Percentiles rank a stretch among this genome's conserved stretches.
phyloP scores from a whole-genome alignment of 495 filamentous ascomycete genomes.

The Amniculicola lignicola region DNA sequence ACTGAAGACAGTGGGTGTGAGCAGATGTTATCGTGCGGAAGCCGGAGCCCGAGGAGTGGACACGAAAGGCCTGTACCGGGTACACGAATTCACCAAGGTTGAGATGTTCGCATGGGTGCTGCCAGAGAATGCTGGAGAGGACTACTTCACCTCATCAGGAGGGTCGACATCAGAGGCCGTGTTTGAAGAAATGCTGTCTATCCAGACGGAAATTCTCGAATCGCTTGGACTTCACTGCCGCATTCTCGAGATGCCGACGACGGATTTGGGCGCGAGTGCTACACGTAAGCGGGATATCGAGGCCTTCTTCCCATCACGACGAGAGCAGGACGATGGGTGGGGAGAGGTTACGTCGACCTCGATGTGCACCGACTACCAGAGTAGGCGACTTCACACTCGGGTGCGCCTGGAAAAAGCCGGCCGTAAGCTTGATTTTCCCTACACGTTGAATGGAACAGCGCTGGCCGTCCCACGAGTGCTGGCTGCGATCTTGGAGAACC shows the following conservation, averaged over 20 bases:
- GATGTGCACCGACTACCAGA: conserved; percentile 94
- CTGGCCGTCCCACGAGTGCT: conserved; percentile 86
- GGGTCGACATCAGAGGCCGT: conserved; percentile 38
- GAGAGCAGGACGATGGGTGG: conserved; percentile 72
- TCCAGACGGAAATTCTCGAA: conserved; percentile 79
- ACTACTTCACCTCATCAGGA: conserved; percentile 19
- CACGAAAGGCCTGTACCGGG: conserved; percentile 91
- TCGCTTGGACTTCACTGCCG: conserved; percentile 79
- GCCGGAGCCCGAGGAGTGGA: conserved; percentile 84
- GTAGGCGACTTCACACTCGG: conserved; percentile 71
- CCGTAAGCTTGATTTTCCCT: conserved; percentile 50
- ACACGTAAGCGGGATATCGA: conserved; percentile 88
- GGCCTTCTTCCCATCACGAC: conserved; percentile 83
- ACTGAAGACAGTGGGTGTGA: conserved; percentile 73
- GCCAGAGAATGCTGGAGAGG: conserved; percentile 41
- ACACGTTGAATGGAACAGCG: conserved; percentile 92
- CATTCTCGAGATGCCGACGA: conserved; percentile 85
- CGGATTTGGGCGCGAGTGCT: conserved; percentile 85
- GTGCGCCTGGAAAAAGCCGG: conserved; percentile 52
- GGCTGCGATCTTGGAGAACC: conserved; percentile 89
- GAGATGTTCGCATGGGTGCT: conserved; percentile 89
- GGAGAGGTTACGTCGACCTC: conserved; percentile 90
- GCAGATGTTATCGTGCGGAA: conserved; percentile 89
- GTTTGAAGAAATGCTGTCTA: conserved; percentile 77
- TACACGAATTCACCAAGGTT: conserved; percentile 99